Evolutionary conservation across 305 asterid species (phyloP).

Genomic region (Salvia sclarea): DNA sequence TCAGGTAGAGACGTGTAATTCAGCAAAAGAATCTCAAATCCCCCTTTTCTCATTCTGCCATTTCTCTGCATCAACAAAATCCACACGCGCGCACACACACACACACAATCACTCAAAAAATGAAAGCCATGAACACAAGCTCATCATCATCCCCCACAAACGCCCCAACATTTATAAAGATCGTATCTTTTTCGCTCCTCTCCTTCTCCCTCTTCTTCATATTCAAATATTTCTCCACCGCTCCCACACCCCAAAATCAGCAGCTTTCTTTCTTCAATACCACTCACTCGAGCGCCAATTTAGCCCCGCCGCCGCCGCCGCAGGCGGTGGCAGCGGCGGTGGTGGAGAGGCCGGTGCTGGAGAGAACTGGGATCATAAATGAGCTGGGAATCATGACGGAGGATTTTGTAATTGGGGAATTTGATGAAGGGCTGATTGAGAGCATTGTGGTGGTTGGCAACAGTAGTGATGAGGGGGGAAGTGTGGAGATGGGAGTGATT

Average conservation of each 20-base stretch:
- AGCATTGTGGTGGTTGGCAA: slow-evolving; percentile 44
- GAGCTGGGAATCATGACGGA: slow-evolving; percentile 65
- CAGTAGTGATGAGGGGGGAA: slow-evolving; percentile 29
- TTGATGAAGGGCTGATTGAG: slow-evolving; percentile 50
- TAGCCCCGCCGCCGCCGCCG: too few relatives aligned
- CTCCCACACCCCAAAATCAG: slow-evolving; percentile 29
- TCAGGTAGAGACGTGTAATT: slow-evolving; percentile 25
- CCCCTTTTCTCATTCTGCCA: slow-evolving; percentile 17
- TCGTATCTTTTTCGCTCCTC: slow-evolving; percentile 46
- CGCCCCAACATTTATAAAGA: slow-evolving; percentile 44
- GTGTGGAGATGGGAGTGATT: slow-evolving; percentile 29
- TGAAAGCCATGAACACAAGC: slow-evolving; percentile 36
- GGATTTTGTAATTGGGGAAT: slow-evolving; percentile 62
- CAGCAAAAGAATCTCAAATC: slow-evolving; percentile 36
- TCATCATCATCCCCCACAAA: slow-evolving; percentile 35
- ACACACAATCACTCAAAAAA: too few relatives aligned
- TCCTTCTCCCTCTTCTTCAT: slow-evolving; percentile 44
- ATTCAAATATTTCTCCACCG: slow-evolving; percentile 39
- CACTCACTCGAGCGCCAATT: slow-evolving; percentile 31
- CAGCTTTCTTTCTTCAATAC: slow-evolving; percentile 45
- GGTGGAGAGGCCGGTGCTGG: slow-evolving; percentile 36
- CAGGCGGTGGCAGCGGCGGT: slow-evolving; percentile 14
- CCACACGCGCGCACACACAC: neutral
- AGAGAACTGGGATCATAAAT: slow-evolving; percentile 69
- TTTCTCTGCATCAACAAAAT: slow-evolving; percentile 17